Base-by-base conservation (phyloP, 768 basidiomycete genomes). In the Mycena pura region DNA sequence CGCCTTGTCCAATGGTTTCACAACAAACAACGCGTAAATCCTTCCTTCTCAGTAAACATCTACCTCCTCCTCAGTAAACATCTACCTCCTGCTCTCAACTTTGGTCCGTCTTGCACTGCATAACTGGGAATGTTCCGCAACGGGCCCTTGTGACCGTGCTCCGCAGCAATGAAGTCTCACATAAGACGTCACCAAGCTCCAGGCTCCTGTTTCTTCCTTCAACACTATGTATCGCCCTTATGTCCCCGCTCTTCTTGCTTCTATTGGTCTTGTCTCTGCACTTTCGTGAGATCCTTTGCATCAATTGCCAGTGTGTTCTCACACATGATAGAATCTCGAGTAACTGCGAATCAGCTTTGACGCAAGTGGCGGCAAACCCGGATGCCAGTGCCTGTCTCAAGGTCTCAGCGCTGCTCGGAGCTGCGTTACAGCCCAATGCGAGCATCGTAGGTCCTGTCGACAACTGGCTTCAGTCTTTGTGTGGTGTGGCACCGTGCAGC, bases 381-480 rank as follows among this genome's bases (percentile, higher is more conserved):
- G 64, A 66, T 36, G 64, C 64, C 41, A 62, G 56, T 32, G 50
- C 60, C 6, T 66, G 64, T 32, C 64, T 66, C 28, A 54, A 57
- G 41, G 19, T 47, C 34, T 58, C 51, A 9, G 47, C 64, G 2
- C 57, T 66, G 31, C 13, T 55, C 25, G 14, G 52, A n/a, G 4
- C 25, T 8, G 51, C 50, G 11, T 21, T 66, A 27, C 39, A 62
- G 8, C 14, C 56, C 13, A 66, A 73, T 24, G 69, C 72, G 13
- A 80, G 80, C 0, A 38, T 82, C 50, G 67, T 82, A 31, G 63
- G 72, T 2, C 73, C 82, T 7, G 55, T 89, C 56, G 75, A 83
- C 70, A 77, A 53, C 40, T 86, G 85, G 86, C 70, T 87, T 34
- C 76, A 70, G 10, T 81, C 82, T 41, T 19, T 84, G 57, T 89